Percentiles rank a stretch among this genome's conserved stretches.
Evolutionary conservation across 2,329 filamentous ascomycete genomes (phyloP).

Genomic region (Botrytis cinerea): DNA sequence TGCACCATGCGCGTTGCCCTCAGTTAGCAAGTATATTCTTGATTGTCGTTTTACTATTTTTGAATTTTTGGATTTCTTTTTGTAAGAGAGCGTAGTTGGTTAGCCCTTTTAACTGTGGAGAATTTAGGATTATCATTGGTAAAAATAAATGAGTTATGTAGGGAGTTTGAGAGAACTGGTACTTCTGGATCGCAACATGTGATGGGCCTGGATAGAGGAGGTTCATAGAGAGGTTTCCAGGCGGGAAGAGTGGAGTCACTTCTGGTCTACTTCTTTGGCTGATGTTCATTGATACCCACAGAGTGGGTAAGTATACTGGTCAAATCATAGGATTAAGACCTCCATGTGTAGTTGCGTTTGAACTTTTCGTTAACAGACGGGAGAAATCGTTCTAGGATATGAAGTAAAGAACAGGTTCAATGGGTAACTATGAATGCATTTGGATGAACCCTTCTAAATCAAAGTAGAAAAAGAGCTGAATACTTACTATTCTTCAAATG

Average conservation of each 20-base stretch:
- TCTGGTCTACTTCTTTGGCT: not conserved
- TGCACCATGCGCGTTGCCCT: not conserved
- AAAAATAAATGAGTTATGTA: not conserved
- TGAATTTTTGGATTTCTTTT: not conserved
- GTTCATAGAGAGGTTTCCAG: not conserved
- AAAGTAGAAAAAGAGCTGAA: not conserved
- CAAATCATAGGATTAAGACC: too few species aligned
- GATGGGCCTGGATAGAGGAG: not conserved
- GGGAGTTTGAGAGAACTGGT: not conserved
- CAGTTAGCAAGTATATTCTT: not conserved
- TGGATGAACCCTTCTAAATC: not conserved
- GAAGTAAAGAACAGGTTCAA: not conserved
- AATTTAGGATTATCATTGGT: not conserved
- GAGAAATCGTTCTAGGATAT: not conserved
- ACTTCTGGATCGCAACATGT: not conserved
- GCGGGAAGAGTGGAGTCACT: not conserved
- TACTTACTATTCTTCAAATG: not conserved
- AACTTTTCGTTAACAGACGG: not conserved
- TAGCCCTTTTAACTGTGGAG: too few species aligned
- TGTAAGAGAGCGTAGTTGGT: too few species aligned
- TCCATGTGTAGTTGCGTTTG: not conserved
- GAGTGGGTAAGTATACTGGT: not conserved
- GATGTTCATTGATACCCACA: not conserved
- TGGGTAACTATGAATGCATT: not conserved
- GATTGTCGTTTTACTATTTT: not conserved